phyloP scores from a whole-genome alignment of 805 yeast species.

The Ascoidea asiatica region DNA sequence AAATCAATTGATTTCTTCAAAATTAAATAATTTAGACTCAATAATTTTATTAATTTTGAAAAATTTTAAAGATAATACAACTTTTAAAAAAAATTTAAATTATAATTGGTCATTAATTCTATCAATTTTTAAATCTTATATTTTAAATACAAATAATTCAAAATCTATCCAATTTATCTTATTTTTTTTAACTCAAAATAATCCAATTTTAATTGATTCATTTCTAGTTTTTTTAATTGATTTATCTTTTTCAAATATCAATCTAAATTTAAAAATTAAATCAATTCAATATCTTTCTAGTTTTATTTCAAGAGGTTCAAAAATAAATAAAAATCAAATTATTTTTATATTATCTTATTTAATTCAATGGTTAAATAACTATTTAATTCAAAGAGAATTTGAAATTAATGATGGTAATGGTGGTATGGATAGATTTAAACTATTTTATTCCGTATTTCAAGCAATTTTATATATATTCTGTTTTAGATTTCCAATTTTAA shows the following conservation, averaged over 20 bases:
- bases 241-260: conserved; percentile 59
- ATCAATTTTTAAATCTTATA: conserved; percentile 65
- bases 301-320: conserved; percentile 76
- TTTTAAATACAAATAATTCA: conserved; percentile 86
- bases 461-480: conserved; percentile 85
- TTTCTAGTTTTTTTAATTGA: conserved; percentile 74
- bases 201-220: conserved; percentile 73
- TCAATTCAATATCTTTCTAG: conserved; percentile 89
- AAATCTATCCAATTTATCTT: conserved; percentile 75
- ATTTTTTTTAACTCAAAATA: conserved; percentile 71
- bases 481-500: conserved; percentile 59
- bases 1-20: too few relatives aligned
- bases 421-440: conserved; percentile 85
- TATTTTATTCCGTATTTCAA: conserved; percentile 85
- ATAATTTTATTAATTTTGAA: conserved; percentile 45
- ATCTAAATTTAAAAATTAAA: conserved; percentile 67
- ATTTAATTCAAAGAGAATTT: conserved; percentile 69
- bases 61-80: conserved; percentile 21
- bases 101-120: conserved; percentile 59
- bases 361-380: conserved; percentile 72
- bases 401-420: conserved; percentile 46
- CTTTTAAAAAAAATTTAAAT: conserved; percentile 41
- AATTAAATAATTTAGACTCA: conserved; percentile 61
- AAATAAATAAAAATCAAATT: conserved; percentile 57
- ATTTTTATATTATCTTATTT: conserved; percentile 73